Evolutionary conservation across 441 rosid genomes (phyloP).

Genomic region (Codiaeum variegatum): DNA sequence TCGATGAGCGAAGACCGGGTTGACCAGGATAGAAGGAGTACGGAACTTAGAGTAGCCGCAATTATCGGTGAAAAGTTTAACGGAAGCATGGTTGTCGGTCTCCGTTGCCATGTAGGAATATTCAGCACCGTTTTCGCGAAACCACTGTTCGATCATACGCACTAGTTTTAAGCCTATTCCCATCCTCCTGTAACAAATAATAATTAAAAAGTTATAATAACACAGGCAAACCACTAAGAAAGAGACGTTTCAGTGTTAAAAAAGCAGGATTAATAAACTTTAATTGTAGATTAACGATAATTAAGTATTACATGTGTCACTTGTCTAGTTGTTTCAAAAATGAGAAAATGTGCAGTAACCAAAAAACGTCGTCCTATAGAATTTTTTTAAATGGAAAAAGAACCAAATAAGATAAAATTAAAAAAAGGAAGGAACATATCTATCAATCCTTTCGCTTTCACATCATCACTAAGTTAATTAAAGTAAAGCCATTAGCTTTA

Average conservation of each 20-base stretch:
- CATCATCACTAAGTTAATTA: background rate
- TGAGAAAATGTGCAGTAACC: background rate
- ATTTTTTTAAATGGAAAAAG: background rate
- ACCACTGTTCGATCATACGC: conserved; percentile 67
- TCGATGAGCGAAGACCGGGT: conserved; percentile 82
- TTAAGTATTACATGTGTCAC: background rate
- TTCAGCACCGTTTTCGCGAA: conserved; percentile 75
- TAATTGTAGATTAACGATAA: background rate
- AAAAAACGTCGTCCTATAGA: conserved; percentile 10
- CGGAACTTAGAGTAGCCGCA: conserved; percentile 94
- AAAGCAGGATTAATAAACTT: background rate
- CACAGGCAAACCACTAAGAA: background rate
- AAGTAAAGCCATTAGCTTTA: too few relatives aligned
- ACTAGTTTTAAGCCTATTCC: conserved; percentile 82
- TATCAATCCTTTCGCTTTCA: background rate
- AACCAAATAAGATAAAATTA: background rate
- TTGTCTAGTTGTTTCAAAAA: background rate
- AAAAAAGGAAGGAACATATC: background rate
- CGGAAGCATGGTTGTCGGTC: conserved; percentile 78
- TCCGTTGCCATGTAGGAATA: conserved; percentile 92
- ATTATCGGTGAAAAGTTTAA: conserved; percentile 71
- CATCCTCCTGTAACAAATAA: conserved; percentile 52
- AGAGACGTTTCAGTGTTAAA: background rate
- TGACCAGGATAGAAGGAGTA: conserved; percentile 77
- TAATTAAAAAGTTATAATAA: background rate